A percentile compares a stretch with the other conserved stretches of the same genome.
phyloP scores from a whole-genome alignment of 1,139 yeast genomes.

The Taphrina betulina region DNA sequence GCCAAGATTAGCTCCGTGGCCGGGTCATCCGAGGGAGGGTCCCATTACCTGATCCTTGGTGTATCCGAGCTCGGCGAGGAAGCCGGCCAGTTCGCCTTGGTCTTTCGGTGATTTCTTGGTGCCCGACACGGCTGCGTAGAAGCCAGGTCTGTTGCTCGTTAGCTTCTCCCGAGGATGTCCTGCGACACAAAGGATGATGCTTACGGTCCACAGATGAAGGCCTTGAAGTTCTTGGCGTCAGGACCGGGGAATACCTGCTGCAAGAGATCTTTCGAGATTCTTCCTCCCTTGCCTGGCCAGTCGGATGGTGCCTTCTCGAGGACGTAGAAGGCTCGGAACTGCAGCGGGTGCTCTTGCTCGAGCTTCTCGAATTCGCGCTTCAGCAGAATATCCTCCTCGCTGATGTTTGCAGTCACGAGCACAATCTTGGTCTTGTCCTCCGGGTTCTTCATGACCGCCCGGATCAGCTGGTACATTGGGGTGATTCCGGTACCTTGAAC shows the following conservation, averaged over 20 bases:
- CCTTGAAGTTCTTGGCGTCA: constrained; percentile 61
- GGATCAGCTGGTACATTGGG: constrained; percentile 78
- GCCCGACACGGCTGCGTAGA: constrained; percentile 72
- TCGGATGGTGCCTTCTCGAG: constrained; percentile 62
- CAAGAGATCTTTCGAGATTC: constrained; percentile 68
- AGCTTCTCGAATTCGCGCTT: constrained; percentile 70
- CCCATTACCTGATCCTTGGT: constrained; percentile 80
- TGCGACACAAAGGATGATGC: background rate
- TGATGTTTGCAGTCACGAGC: constrained; percentile 74
- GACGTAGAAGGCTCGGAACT: constrained; percentile 73
- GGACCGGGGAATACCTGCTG: constrained; percentile 55
- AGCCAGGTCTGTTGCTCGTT: constrained; percentile 51
- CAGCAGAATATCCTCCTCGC: constrained; percentile 74
- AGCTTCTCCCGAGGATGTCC: no score
- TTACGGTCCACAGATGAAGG: constrained; percentile 82
- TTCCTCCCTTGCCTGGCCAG: constrained; percentile 63
- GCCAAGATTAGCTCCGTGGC: background rate
- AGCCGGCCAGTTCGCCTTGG: constrained; percentile 92
- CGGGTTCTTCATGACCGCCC: constrained; percentile 68
- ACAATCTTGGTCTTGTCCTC: constrained; percentile 80
- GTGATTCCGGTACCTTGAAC: constrained; percentile 68
- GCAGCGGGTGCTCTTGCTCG: constrained; percentile 66
- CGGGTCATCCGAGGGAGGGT: no score
- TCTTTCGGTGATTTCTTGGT: constrained; percentile 79
- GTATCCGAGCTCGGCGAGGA: constrained; percentile 83